Evolutionary conservation across 2,329 filamentous ascomycete species (phyloP), one percentile per base, ranked within the genome.

Genomic region (Aspergillus pseudoterreus): DNA sequence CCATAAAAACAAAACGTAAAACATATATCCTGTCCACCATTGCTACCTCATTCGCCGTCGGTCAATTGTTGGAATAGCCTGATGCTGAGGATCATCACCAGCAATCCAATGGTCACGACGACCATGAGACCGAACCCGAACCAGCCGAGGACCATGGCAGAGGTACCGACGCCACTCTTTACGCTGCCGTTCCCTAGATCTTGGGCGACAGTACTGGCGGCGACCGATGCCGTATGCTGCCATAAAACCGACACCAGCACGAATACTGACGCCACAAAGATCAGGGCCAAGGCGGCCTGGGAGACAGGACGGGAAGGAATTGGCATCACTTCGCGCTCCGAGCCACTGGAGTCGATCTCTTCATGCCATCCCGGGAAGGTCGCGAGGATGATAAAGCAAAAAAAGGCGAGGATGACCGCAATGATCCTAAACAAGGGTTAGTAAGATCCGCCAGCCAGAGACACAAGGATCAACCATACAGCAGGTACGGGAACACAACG

Each of bases 311-410:
- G 83, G 33, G 89, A 94, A 10, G 94, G 94, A 73, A 99, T 96
- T 6, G 90, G 90, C 75, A 95, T 95, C 68, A 96, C 87, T 73
- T 96, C 90, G 64, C 89, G 85, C 63, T 95, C 91, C 45, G 86
- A 90, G 47, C 91, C 92, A 48, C 83, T 79, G 35, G 82, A 84
- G 71, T 94, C 88, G 58, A 86, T 82, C 73, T 95, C 90, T 72
- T 96, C 90, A 73, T 97, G 92, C 90, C 94, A 99, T 57, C 92
- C 92, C 1, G 94, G 94, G 75, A 97, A 99, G 32, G 94, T 97
- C 49, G 92, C 92, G 49, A 99, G 86, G 39, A 99, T 83, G 56
- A 99, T 82, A 70, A 99, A 90, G 71, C 91, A 96, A 72, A 97
- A 81, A 75, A 97, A 97, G 62, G 94, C 92, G 66, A 99, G 91